Percentiles rank a stretch among this genome's conserved stretches.
phyloP scores from a whole-genome alignment of 805 yeast genomes.

The Candida odintsovae region DNA sequence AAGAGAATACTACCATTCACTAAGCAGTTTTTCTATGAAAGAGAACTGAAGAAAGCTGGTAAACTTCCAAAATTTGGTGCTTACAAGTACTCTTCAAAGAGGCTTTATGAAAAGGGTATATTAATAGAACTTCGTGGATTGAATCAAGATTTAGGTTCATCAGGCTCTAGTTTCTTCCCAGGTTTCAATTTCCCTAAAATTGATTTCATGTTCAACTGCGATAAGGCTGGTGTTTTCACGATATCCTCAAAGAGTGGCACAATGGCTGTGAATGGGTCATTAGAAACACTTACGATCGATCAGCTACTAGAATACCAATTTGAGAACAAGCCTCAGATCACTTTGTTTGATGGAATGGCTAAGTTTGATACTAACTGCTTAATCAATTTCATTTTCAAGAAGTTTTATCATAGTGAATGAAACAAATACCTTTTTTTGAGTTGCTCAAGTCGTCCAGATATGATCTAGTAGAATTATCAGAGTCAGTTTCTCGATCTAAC shows the following conservation, averaged over 20 bases:
- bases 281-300: conserved; percentile 57
- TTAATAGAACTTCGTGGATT: conserved; percentile 55
- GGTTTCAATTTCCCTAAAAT: conserved; percentile 58
- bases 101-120: conserved; percentile 67
- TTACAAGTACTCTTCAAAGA: conserved; percentile 69
- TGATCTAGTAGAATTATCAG: too few relatives aligned
- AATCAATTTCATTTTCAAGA: conserved; percentile 63
- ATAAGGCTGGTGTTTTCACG: conserved; percentile 62
- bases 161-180: conserved; percentile 31
- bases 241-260: conserved; percentile 73
- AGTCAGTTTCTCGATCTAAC: too few relatives aligned
- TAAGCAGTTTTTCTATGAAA: conserved; percentile 69
- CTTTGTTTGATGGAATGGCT: conserved; percentile 62
- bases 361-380: conserved; percentile 63
- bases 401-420: conserved; percentile 51
- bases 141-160: conserved; percentile 31
- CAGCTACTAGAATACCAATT: conserved; percentile 70
- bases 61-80: conserved; percentile 72
- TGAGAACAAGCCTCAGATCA: conserved; percentile 49
- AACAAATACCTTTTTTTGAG: too few relatives aligned
- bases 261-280: conserved; percentile 53
- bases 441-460: too few relatives aligned
- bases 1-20: conserved; percentile 47
- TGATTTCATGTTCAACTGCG: conserved; percentile 70
- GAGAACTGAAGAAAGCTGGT: conserved; percentile 62